These are phyloP conservation scores for Mycocentrospora acerina DNA, from an alignment of 2,329 filamentous ascomycete species.

Conservation along the genomic window DNA sequence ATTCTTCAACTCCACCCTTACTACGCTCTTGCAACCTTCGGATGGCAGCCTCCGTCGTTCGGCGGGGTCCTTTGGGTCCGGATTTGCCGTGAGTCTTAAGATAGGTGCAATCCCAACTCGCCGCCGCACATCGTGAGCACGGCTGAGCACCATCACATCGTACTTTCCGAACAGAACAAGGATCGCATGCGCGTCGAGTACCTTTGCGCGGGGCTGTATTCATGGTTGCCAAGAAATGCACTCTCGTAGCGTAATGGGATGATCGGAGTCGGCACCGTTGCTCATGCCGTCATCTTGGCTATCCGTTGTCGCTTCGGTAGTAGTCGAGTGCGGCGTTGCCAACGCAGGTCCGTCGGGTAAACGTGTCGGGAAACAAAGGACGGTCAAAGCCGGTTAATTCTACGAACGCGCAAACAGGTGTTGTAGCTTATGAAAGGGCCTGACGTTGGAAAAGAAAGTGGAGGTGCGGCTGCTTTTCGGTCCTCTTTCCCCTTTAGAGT, in stretches of 20 bases:
- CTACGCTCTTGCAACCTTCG: conserved; percentile 35
- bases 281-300: conserved; percentile 23
- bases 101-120: conserved; percentile 41
- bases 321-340: conserved; percentile 6
- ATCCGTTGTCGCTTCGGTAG: conserved; percentile 7
- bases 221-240: conserved; percentile 18
- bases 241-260: conserved; percentile 14
- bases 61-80: conserved; percentile 37
- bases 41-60: conserved; percentile 39
- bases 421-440: conserved; percentile 21
- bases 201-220: conserved; percentile 37
- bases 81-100: conserved; percentile 41
- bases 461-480: conserved; percentile 32
- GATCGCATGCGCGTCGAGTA: conserved; percentile 39
- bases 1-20: conserved; percentile 22
- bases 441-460: conserved; percentile 31
- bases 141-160: conserved; percentile 39
- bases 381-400: conserved; percentile 3
- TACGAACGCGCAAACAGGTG: conserved; percentile 5
- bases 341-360: conserved; percentile 7
- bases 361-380: conserved; percentile 9
- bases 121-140: conserved; percentile 35
- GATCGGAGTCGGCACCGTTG: conserved; percentile 16
- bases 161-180: conserved; percentile 39
- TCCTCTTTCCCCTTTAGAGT: conserved; percentile 17